Conservation (phyloP, 495 filamentous ascomycete genomes). For the Penicillium mononematosum region DNA sequence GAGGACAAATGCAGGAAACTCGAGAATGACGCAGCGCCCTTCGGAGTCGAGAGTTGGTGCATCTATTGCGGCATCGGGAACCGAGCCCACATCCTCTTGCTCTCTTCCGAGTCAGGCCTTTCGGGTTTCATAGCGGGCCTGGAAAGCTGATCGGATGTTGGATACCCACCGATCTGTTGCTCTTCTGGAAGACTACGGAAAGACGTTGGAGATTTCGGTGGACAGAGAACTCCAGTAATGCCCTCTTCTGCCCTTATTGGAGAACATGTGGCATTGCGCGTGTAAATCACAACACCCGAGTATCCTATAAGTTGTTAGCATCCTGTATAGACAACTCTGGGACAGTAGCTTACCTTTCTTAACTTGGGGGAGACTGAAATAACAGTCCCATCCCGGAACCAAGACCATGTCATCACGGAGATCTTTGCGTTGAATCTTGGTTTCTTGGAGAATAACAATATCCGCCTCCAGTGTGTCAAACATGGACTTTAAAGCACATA, state of each 20-base stretch:
- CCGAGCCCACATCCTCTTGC: background rate
- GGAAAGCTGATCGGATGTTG: constrained; percentile 61
- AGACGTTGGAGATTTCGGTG: constrained; percentile 69
- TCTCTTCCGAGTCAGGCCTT: constrained; percentile 8
- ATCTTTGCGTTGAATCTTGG: constrained; percentile 95
- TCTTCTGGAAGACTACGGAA: constrained; percentile 75
- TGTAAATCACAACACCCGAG: constrained; percentile 94
- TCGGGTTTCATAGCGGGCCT: constrained; percentile 17
- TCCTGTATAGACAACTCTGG: background rate
- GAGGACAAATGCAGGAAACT: constrained; percentile 93
- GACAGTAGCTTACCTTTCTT: constrained; percentile 67
- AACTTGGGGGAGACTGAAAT: constrained; percentile 85
- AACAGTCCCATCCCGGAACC: constrained; percentile 94
- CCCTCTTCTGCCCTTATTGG: constrained; percentile 94
- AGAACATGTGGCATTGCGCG: constrained; percentile 79
- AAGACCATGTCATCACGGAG: constrained; percentile 94
- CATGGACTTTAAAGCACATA: constrained; percentile 61
- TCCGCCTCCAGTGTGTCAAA: constrained; percentile 93
- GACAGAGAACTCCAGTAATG: constrained; percentile 75
- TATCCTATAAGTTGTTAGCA: constrained; percentile 61
- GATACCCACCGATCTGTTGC: constrained; percentile 93
- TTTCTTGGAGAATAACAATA: constrained; percentile 92
- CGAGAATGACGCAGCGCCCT: constrained; percentile 87
- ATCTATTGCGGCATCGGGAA: constrained; percentile 51
- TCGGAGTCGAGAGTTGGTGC: constrained; percentile 78